A percentile compares a stretch with the other conserved stretches of the same genome.
These are phyloP conservation scores for Lachnellula suecica DNA, from an alignment of 2,329 filamentous ascomycete species.

Conservation along the genomic window DNA sequence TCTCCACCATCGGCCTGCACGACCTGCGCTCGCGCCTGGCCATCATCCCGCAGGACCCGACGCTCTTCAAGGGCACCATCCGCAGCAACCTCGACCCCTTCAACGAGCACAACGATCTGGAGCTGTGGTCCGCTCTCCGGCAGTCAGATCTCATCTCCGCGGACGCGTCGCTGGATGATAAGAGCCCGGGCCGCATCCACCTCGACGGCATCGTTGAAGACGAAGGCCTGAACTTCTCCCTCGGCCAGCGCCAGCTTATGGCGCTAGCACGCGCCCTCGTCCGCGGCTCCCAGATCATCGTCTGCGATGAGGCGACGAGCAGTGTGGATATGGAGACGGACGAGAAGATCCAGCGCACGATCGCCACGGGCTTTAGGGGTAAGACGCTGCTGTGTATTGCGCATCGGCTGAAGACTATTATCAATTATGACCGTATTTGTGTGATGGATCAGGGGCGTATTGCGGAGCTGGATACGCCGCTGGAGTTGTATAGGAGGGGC, in stretches of 20 bases:
- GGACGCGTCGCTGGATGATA: conserved; percentile 37
- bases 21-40: conserved; percentile 74
- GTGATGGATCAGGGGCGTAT: conserved; percentile 93
- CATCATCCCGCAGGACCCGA: conserved; percentile 84
- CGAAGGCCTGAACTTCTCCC: conserved; percentile 92
- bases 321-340: conserved; percentile 96
- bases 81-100: conserved; percentile 81
- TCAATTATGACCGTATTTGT: conserved; percentile 91
- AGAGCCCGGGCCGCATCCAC: conserved; percentile 62
- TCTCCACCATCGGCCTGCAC: conserved; percentile 70
- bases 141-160: conserved; percentile 70
- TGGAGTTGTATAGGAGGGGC: conserved; percentile 68
- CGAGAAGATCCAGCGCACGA: conserved; percentile 89
- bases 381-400: conserved; percentile 92
- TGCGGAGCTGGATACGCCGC: conserved; percentile 79
- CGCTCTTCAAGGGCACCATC: conserved; percentile 78
- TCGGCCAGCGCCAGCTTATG: conserved; percentile 94
- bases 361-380: conserved; percentile 79
- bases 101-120: conserved; percentile 72
- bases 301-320: conserved; percentile 94
- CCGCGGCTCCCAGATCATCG: conserved; percentile 83
- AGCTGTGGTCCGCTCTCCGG: conserved; percentile 74
- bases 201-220: conserved; percentile 88
- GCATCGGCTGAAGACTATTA: conserved; percentile 87
- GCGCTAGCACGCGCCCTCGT: conserved; percentile 89